Base-by-base conservation (phyloP, 805 yeast species). In the Metschnikowia drakensbergensis region DNA sequence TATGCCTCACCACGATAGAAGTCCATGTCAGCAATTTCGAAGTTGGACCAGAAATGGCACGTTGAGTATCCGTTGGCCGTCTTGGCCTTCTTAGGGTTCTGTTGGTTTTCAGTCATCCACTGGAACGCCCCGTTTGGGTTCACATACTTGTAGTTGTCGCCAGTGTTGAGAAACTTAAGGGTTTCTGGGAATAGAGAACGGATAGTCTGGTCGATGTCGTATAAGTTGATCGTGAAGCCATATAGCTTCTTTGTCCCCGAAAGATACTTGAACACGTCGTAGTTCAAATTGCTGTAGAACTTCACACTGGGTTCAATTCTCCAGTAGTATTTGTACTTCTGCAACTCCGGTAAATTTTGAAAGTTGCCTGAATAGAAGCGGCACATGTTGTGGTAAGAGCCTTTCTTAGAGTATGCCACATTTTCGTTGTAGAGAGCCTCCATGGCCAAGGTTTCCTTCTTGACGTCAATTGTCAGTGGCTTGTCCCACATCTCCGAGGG, bases 41-140 rank as follows among this genome's bases (percentile, higher is more conserved):
- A 89, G 64, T 88, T 89, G 25, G 91, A 81, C 96, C 96, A 89
- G 66, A 89, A 88, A 66, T 89, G 96, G 59, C 96, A 89, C 1
- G 81, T 76, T n/a, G 83, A 78, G 59, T 78, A 80, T 2, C 75
- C 76, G 4, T 77, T 75, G 1, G 84, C 68, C 3, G 51, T 51
- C 39, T 56, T 37, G 4, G 67, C 64, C 51, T 75, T 75, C 13
- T 67, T 51, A 0, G 85, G 84, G 53, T 75, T 69, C 60, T 79
- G 84, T 54, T 71, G 63, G 53, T 75, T 67, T 45, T 80, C 82
- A 4, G 77, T 64, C 9, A 80, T 60, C 74, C 80, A 81, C 48
- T 79, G 75, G 53, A 72, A 72, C 1, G 84, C 77, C 0, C 81
- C 84, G 53, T 70, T 65, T 28, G 52, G 54, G 55, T 79, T 71